Evolutionary conservation across 75 land plant species (phyloP).

Genomic region (Ceratopteris richardii): DNA sequence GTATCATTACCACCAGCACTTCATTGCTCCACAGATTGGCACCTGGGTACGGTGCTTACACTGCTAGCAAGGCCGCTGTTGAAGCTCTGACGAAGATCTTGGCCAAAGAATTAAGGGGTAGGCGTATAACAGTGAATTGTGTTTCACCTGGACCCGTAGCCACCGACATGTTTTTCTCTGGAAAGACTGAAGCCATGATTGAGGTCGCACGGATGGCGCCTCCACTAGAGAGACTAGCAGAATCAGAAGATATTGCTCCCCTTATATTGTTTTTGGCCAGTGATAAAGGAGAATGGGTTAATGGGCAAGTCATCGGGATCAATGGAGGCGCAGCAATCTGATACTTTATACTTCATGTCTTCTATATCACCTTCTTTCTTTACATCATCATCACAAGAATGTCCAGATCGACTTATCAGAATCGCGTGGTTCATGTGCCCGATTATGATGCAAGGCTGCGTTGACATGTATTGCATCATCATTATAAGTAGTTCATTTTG

Average conservation of each 20-base stretch:
- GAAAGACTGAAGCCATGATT: conserved; percentile 43
- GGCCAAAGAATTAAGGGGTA: conserved; percentile 61
- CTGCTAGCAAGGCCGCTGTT: conserved; percentile 56
- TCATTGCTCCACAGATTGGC: conserved; percentile 23
- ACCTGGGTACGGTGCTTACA: conserved; percentile 45
- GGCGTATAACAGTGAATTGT: conserved; percentile 60
- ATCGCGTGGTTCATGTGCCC: too few relatives aligned
- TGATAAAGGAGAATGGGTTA: conserved; percentile 57
- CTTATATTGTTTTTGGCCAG: conserved; percentile 43
- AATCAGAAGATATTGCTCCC: conserved; percentile 40
- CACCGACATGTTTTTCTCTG: conserved; percentile 53
- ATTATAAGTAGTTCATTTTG: too few relatives aligned
- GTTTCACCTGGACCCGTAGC: conserved; percentile 73
- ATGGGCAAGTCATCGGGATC: conserved; percentile 54
- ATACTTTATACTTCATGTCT: too few relatives aligned
- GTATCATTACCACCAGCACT: conserved; percentile 39
- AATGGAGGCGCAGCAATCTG: conserved; percentile 44
- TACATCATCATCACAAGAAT: too few relatives aligned
- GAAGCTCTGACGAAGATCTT: conserved; percentile 44
- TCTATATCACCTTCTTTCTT: too few relatives aligned
- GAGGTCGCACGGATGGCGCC: conserved; percentile 10
- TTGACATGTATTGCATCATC: too few relatives aligned
- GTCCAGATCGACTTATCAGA: too few relatives aligned
- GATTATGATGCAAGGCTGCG: too few relatives aligned
- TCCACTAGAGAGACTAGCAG: conserved; percentile 44